Evolutionary conservation across 2,329 filamentous ascomycete genomes (phyloP).

Genomic region (Seiridium cupressi): DNA sequence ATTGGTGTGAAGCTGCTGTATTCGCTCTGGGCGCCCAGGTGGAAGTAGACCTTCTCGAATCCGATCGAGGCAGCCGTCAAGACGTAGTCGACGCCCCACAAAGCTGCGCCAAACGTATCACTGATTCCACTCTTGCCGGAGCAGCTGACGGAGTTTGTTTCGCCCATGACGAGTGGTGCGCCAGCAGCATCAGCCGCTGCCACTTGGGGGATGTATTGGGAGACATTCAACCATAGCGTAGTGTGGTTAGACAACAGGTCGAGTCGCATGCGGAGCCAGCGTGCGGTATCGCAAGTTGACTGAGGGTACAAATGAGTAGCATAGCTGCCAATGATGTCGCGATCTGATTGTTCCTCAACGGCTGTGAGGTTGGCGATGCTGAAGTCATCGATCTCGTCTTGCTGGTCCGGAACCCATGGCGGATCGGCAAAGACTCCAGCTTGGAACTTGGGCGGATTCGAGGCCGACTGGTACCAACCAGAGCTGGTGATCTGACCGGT

Average conservation of each 20-base stretch:
- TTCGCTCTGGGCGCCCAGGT: constrained; percentile 36
- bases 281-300: constrained; percentile 29
- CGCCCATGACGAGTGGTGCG: constrained; percentile 41
- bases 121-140: constrained; percentile 37
- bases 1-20: constrained; percentile 29
- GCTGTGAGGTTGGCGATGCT: constrained; percentile 30
- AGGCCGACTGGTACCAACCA: constrained; percentile 26
- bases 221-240: constrained; percentile 33
- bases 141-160: constrained; percentile 44
- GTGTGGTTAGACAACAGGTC: constrained; percentile 30
- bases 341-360: constrained; percentile 24
- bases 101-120: constrained; percentile 46
- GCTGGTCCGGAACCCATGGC: constrained; percentile 33
- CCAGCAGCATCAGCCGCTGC: constrained; percentile 31
- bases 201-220: constrained; percentile 29
- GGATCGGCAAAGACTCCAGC: constrained; percentile 33
- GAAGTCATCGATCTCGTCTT: constrained; percentile 33
- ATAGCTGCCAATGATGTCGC: constrained; percentile 30
- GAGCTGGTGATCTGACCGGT: constrained; percentile 26
- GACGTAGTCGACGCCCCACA: constrained; percentile 47
- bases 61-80: constrained; percentile 32
- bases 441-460: constrained; percentile 25
- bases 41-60: constrained; percentile 39
- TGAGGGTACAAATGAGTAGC: constrained; percentile 35
- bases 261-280: constrained; percentile 30